Evolutionary conservation across 306 rosid genomes (phyloP), one percentile per base, ranked within the genome.

Genomic region (Dryas octopetala): DNA sequence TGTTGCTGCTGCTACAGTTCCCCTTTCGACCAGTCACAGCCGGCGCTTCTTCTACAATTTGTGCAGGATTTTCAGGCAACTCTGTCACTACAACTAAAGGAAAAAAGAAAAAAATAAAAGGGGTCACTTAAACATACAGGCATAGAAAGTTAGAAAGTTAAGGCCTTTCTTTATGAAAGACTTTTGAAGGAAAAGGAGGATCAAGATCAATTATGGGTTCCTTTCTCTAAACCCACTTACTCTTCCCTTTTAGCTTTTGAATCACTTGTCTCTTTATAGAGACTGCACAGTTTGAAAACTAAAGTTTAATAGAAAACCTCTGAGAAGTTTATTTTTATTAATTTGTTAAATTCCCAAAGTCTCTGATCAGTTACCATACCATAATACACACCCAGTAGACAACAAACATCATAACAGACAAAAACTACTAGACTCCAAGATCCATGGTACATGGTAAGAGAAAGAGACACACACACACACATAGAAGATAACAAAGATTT

Each of bases 351-450:
- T 67, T 50, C n/a, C 62, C 44, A 52, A 47, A 67, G 79, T 77
- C 82, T 80, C 76, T 73, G 83, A 70, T 86, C 78, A 71, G 77
- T 58, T 81, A 73, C 49, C 55, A 73, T 74, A 52, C 74, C n/a
- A 32, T 53, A 66, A 81, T 32, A 32, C 62, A 70, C n/a, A 77
- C 28, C 68, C 76, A 83, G 71, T 74, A 55, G 76, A 84, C 52
- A 85, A 57, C 83, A 83, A 80, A 74, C 62, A 67, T 82, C 74
- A 80, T 66, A 86, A 74, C 93, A 80, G 96, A 93, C 97, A 93
- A 93, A 91, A 89, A 80, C 83, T 70, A 79, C 89, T 79, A 88
- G 15, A 79, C 87, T 87, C 90, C 91, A 87, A 86, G 57, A 74
- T 61, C 64, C 43, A 16, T 15, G 64, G 51, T 60, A 32, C 43